These are phyloP conservation scores for Cylindrodendrum hubeiense DNA, from an alignment of 2,329 filamentous ascomycete species.

Conservation along the genomic window DNA sequence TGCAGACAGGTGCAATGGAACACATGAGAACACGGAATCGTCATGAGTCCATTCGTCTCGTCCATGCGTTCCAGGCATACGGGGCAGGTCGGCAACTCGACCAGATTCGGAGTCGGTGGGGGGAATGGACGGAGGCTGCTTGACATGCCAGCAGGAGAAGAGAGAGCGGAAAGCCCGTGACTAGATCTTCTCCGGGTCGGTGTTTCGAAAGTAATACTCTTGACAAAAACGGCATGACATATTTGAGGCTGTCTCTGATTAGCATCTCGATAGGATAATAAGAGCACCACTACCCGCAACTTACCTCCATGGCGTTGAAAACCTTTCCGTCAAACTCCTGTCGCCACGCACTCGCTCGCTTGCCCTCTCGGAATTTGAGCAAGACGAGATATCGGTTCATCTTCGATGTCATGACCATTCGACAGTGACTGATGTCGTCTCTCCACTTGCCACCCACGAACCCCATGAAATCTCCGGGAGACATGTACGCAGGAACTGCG, in stretches of 20 bases:
- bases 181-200: conserved; percentile 61
- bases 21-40: conserved; percentile 96
- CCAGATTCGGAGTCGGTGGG: conserved; percentile 81
- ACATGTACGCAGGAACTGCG: conserved; percentile 94
- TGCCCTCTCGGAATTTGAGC: conserved; percentile 88
- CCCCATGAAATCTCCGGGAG: conserved; percentile 88
- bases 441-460: conserved; percentile 92
- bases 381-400: conserved; percentile 95
- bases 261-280: conserved; percentile 23
- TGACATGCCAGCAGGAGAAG: conserved; percentile 54
- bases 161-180: conserved; percentile 71
- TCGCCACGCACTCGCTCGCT: conserved; percentile 83
- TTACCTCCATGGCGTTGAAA: conserved; percentile 91
- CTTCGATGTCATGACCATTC: conserved; percentile 90
- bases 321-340: conserved; percentile 91
- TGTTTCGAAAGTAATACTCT: conserved; percentile 86
- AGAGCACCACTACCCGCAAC: conserved; percentile 11
- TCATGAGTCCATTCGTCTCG: conserved; percentile 93
- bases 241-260: conserved; percentile 77
- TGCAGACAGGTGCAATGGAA: conserved; percentile 97
- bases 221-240: conserved; percentile 95
- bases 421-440: conserved; percentile 89
- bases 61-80: conserved; percentile 99
- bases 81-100: conserved; percentile 94
- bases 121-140: conserved; percentile 70